Base-by-base conservation (phyloP, 225 moss, liverwort and hornwort genomes). In the Marchantia polymorpha region DNA sequence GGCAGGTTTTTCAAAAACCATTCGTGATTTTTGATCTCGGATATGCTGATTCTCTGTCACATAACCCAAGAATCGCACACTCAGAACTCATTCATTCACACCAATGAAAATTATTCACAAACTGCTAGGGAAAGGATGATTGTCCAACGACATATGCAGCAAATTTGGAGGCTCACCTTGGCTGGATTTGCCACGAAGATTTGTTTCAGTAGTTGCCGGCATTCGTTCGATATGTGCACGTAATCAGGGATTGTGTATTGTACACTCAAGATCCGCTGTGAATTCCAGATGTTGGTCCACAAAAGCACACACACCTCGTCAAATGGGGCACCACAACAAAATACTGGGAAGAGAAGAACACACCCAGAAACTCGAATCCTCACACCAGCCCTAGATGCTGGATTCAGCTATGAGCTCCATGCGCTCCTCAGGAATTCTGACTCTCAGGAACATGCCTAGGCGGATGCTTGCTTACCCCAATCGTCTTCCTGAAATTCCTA, bases 161-260 rank as follows among this genome's bases (percentile, higher is more conserved):
- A 64, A 10, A 64, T 11, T 72, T 46, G 8, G 23, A 64, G 10
- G 15, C 26, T 1, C 64, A 87, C 87, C 84, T 87, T 99, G 1
- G 90, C 80, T 2, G 97, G 99, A 49, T 99, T 99, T 23, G 99
- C 94, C 68, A 99, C 99, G 80, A 99, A 99, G 27, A 99, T 99
- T 47, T 93, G 89, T 10, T 95, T 95, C 25, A 99, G 86, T 76
- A 99, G 82, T 77, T 95, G 95, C 19, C 92, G 87, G 75, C 99
- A 99, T 52, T 99, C 99, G 56, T 85, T 83, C 10, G 99, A 95
- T 52, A 95, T 95, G 88, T 93, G 94, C 48, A 99, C 91, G 52
- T 93, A 95, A 65, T 94, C 94, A n/a, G 99, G 95, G 72, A 99
- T 92, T 0, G 95, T 86, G 83, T 99, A 99, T 78, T 99, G 99